Evolutionary conservation across 2,329 filamentous ascomycete genomes (phyloP).

Genomic region (Fusarium nygamai): DNA sequence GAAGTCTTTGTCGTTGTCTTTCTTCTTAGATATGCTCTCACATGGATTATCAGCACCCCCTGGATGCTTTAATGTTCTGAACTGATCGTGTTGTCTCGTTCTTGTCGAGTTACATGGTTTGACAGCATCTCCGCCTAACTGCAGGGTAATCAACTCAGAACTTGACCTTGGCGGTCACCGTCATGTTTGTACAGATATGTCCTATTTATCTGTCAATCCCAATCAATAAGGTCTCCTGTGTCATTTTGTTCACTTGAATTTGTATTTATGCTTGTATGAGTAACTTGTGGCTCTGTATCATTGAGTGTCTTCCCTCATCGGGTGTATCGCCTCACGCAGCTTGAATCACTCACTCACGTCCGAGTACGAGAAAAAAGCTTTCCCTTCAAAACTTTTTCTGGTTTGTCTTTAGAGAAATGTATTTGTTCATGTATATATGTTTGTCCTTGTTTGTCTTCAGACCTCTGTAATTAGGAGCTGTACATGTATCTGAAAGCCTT

Average conservation of each 20-base stretch:
- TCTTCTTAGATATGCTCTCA: too few relatives aligned
- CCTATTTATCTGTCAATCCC: neutral
- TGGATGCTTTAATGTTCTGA: neutral
- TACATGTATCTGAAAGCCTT: neutral
- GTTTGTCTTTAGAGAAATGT: too few relatives aligned
- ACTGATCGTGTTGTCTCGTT: neutral
- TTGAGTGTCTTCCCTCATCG: neutral
- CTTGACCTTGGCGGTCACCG: neutral
- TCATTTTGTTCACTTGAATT: fast-evolving
- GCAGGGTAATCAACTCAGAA: neutral
- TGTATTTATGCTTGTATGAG: too few relatives aligned
- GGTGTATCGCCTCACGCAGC: neutral
- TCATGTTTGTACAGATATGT: neutral
- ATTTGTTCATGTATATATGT: neutral
- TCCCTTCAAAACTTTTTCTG: neutral
- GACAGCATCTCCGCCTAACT: neutral
- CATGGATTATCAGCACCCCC: neutral
- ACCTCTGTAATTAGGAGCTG: too few relatives aligned
- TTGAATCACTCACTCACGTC: neutral
- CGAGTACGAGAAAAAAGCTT: neutral
- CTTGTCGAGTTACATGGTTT: neutral
- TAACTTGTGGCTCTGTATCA: neutral
- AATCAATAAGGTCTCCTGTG: too few relatives aligned
- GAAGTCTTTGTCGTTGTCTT: neutral
- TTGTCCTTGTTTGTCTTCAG: neutral